Evolutionary conservation across 192 early-diverging fungal genomes (phyloP), one percentile per base, ranked within the genome.

Genomic region (Backusella morwellensis): DNA sequence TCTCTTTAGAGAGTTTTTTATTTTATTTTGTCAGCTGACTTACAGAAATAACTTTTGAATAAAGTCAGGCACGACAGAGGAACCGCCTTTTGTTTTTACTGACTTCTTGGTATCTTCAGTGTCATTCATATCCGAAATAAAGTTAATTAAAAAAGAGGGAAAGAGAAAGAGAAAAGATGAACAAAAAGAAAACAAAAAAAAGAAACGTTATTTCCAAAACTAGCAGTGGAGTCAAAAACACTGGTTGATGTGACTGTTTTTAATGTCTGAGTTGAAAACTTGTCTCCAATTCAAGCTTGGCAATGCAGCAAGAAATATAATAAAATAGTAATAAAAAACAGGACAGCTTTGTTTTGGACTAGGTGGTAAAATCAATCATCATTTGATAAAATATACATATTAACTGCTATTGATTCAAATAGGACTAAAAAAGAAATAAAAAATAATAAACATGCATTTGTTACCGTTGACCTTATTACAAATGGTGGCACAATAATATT

Each of bases 11-110:
- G 38, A 3, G 7, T 11, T 5, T 52, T n/a, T 52, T 52, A 32
- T 32, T n/a, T 44, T 44, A 4, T 5, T 63, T 47, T 29, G 56
- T 63, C 56, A 32, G 56, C 56, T 63, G 56, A 63, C 67, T 69
- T 74, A 78, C 72, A 42, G 40, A 52, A 73, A 73, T 47, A 75
- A 38, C 69, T 75, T 72, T 66, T 76, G 75, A 47, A 76, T 78
- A 29, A 75, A 78, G 66, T 72, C 50, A 70, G 78, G 68, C 6
- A 77, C 71, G 50, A 23, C 67, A 12, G 40, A 14, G 56, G 56
- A 29, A 63, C 12, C 29, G 56, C 26, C 12, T 63, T 63, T 63
- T 63, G 23, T 3, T 63, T 63, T 63, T 29, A 29, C 23, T 29
- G 56, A 63, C 23, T 63, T 63, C 29, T 63, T 63, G 21, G 23